phyloP scores from a whole-genome alignment of 495 filamentous ascomycete species.

The Neurospora sp. region DNA sequence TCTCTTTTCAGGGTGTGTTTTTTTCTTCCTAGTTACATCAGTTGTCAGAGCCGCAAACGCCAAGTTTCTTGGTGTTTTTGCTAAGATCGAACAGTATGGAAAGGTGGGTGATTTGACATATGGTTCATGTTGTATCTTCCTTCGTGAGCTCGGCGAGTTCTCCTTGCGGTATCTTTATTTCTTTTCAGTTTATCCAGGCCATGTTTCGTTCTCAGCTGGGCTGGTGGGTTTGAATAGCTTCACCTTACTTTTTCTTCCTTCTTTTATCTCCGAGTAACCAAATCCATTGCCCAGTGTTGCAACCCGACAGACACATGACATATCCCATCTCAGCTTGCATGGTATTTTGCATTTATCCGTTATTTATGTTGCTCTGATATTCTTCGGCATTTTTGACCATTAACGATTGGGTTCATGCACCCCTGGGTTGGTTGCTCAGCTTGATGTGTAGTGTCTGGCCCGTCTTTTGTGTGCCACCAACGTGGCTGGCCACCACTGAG shows the following conservation, averaged over 20 bases:
- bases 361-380: too few relatives aligned
- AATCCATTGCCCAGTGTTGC: neutral
- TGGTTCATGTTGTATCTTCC: too few relatives aligned
- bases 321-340: neutral
- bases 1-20: neutral
- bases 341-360: neutral
- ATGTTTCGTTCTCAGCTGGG: neutral
- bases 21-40: neutral
- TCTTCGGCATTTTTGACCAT: too few relatives aligned
- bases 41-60: neutral
- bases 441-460: neutral
- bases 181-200: neutral
- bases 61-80: neutral
- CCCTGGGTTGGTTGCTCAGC: neutral
- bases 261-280: neutral
- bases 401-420: neutral
- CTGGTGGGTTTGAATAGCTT: neutral
- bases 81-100: neutral
- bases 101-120: too few relatives aligned
- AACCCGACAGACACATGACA: neutral
- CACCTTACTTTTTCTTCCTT: neutral
- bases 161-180: neutral
- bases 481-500: neutral
- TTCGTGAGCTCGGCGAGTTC: neutral
- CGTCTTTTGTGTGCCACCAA: neutral